Base-by-base conservation (phyloP, 331 rosid genomes). In the Erythrophleum ivorense region DNA sequence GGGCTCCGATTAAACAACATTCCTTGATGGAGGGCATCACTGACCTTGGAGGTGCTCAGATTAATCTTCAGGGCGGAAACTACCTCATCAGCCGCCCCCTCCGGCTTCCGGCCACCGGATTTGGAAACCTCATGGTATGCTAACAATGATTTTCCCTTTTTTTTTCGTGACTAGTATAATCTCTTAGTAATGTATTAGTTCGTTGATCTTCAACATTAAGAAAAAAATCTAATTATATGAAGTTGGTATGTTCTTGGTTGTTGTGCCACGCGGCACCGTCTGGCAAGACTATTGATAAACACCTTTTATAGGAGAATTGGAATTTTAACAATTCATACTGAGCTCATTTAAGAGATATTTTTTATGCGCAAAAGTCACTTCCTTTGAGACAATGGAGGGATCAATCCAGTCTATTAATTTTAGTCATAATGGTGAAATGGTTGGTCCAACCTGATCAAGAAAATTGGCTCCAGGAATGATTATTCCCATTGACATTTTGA, bases 101-200 rank as follows among this genome's bases (percentile, higher is more conserved):
- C 10, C 80, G 78, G 36, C 70, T 92, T n/a, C 97, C 98, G 38
- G 85, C 50, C 7, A 41, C 89, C 11, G 89, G 88, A 2, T 90
- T 91, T 8, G 99, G 98, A 21, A 95, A 95, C 73, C 67, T 95
- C 9, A 16, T 93, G 98, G 99, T 95, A 90, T 24, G 50, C 13
- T 7, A 46, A 9, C 50, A 8, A 6, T 36, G 4, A 1, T 36
- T 36, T 36, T 36, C 2, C 5, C 5, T 36, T 77, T 76, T 53
- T 76, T 62, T 52, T 2, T 13, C 33, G 11, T 19, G 40, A 58
- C 40, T 0, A n/a, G 7, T 7, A 41, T 31, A 9, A 18, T 14
- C 12, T 34, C 18, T 33, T 6, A 31, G 15, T 21, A 38, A 48
- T 29, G n/a, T 60, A 34, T 13, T 31, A 34, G 71, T 14, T 36